Evolutionary conservation across 805 yeast genomes (phyloP).

Genomic region (Dipodascus albidus): DNA sequence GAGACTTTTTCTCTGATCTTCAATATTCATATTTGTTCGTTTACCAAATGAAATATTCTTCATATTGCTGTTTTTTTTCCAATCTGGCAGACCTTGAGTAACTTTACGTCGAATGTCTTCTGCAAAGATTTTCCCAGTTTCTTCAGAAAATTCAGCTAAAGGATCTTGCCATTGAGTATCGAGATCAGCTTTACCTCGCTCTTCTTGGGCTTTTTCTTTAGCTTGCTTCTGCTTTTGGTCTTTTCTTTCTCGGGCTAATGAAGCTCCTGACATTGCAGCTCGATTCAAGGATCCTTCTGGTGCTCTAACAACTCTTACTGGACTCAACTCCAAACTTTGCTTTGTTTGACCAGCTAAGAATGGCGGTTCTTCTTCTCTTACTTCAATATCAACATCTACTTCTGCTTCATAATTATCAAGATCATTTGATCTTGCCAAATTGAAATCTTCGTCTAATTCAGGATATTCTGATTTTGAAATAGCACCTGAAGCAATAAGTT

Average conservation of each 20-base stretch:
- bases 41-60: constrained; percentile 29
- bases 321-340: constrained; percentile 31
- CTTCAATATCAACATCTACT: constrained; percentile 60
- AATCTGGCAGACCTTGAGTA: constrained; percentile 14
- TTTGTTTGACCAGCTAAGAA: constrained; percentile 51
- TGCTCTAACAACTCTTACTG: constrained; percentile 48
- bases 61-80: constrained; percentile 23
- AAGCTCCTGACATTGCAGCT: constrained; percentile 68
- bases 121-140: constrained; percentile 10
- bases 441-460: constrained; percentile 36
- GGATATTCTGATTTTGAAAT: constrained; percentile 58
- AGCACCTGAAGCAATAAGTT: constrained; percentile 71
- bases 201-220: constrained; percentile 26
- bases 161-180: constrained; percentile 3
- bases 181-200: neutral
- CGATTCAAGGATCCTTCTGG: constrained; percentile 73
- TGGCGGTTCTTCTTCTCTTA: constrained; percentile 56
- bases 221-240: constrained; percentile 36
- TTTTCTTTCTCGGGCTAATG: constrained; percentile 50
- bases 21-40: constrained; percentile 30
- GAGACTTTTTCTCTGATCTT: constrained; percentile 43
- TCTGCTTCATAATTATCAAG: constrained; percentile 29
- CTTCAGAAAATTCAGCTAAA: constrained; percentile 7
- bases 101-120: constrained; percentile 12
- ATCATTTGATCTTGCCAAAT: constrained; percentile 17